Evolutionary conservation across 306 rosid genomes (phyloP).

Genomic region (Ziziphus jujuba): DNA sequence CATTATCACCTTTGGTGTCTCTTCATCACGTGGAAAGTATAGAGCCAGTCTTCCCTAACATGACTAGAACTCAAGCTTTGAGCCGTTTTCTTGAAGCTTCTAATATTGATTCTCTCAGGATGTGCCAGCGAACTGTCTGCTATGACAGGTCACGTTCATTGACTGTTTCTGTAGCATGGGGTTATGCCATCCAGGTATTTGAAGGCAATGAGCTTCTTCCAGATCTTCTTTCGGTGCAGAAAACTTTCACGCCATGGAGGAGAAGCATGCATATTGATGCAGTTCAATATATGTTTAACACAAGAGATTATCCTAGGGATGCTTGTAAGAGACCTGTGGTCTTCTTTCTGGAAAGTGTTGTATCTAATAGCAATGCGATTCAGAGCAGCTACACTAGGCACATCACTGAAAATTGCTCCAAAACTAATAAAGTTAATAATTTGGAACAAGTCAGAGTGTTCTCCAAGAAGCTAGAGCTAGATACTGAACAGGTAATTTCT

Average conservation of each 20-base stretch:
- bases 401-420: slow-evolving; percentile 43
- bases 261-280: slow-evolving; percentile 51
- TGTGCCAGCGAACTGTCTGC: slow-evolving; percentile 83
- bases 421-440: slow-evolving; percentile 32
- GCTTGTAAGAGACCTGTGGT: slow-evolving; percentile 65
- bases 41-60: slow-evolving; percentile 73
- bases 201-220: slow-evolving; percentile 72
- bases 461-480: slow-evolving; percentile 60
- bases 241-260: slow-evolving; percentile 76
- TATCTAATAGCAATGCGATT: slow-evolving; percentile 40
- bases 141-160: slow-evolving; percentile 58
- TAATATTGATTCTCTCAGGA: slow-evolving; percentile 68
- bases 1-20: slow-evolving; percentile 73
- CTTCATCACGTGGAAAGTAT: slow-evolving; percentile 86
- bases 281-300: slow-evolving; percentile 54
- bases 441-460: slow-evolving; percentile 51
- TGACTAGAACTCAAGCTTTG: slow-evolving; percentile 63
- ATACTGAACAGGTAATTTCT: slow-evolving; percentile 58
- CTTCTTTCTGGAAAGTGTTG: slow-evolving; percentile 55
- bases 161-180: slow-evolving; percentile 89
- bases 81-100: slow-evolving; percentile 67
- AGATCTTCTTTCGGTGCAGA: slow-evolving; percentile 61
- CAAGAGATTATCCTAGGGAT: slow-evolving; percentile 65
- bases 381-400: slow-evolving; percentile 59
- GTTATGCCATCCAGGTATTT: slow-evolving; percentile 65